These are phyloP conservation scores for Wickerhamiella allomyrinae DNA, from an alignment of 805 yeast genomes.

Conservation along the genomic window DNA sequence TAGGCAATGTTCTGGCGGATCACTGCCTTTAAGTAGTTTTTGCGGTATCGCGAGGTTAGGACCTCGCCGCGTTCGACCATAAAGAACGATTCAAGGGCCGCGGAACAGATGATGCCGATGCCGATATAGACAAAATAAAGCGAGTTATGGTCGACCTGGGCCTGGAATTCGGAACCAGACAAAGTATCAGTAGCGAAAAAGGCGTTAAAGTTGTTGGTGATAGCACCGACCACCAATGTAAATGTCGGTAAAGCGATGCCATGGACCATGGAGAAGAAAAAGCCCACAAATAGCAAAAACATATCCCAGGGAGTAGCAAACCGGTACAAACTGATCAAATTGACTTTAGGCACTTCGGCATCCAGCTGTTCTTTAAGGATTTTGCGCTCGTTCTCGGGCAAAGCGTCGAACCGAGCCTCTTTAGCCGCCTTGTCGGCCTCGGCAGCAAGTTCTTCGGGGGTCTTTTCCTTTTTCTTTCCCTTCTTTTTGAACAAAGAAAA, in stretches of 20 bases:
- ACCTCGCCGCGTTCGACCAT: conserved; percentile 30
- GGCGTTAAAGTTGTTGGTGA: conserved; percentile 26
- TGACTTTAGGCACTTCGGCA: conserved; percentile 14
- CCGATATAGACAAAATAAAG: conserved; percentile 30
- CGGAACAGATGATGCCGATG: conserved; percentile 24
- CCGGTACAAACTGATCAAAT: conserved; percentile 22
- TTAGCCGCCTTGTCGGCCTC: not conserved
- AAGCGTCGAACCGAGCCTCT: conserved; percentile 8
- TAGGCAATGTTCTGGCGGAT: conserved; percentile 30
- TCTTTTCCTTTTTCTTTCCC: not conserved
- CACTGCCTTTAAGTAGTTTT: conserved; percentile 25
- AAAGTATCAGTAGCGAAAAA: conserved; percentile 19
- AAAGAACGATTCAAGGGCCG: conserved; percentile 24
- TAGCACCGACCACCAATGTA: conserved; percentile 28
- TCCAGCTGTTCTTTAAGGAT: conserved; percentile 24
- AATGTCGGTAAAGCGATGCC: conserved; percentile 31
- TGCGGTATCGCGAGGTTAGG: conserved; percentile 28
- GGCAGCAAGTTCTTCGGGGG: conserved; percentile 1
- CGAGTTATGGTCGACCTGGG: conserved; percentile 24
- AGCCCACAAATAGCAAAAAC: conserved; percentile 21
- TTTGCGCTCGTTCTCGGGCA: conserved; percentile 20
- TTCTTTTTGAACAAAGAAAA: not conserved
- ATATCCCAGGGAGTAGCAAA: conserved; percentile 24
- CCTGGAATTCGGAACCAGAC: conserved; percentile 22
- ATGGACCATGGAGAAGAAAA: conserved; percentile 23